A percentile compares a stretch with the other conserved stretches of the same genome.
These are phyloP conservation scores for Dentipellis sp. DNA, from an alignment of 768 basidiomycete genomes.

Conservation along the genomic window DNA sequence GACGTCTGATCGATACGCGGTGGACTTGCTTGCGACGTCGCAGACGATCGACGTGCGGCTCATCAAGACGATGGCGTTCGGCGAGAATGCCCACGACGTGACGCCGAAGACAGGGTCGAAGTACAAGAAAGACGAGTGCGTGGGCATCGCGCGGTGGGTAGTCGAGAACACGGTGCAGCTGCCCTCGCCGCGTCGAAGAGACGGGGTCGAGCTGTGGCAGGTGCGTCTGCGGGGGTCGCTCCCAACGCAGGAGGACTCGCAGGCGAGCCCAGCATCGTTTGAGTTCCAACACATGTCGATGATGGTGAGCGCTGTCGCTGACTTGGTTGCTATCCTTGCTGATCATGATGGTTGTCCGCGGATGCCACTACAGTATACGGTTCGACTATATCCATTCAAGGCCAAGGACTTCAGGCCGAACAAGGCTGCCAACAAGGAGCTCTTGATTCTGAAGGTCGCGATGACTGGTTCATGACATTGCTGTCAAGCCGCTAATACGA, in stretches of 20 bases:
- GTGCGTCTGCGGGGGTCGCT: slow-evolving; percentile 3
- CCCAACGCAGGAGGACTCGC: not conserved
- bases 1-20: not conserved
- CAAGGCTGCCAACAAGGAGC: not conserved
- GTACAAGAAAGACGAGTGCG: slow-evolving; percentile 1
- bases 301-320: slow-evolving; percentile 2
- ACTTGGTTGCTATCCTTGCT: not conserved
- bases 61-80: slow-evolving; percentile 6
- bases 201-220: slow-evolving; percentile 1
- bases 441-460: not conserved
- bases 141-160: slow-evolving; percentile 5
- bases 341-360: not conserved
- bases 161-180: not conserved
- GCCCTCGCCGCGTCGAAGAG: not conserved
- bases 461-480: not conserved
- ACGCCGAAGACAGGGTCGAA: not conserved
- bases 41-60: slow-evolving; percentile 6
- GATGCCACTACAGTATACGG: not conserved
- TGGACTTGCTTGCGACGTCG: slow-evolving; percentile 4
- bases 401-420: not conserved
- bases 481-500: not conserved
- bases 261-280: slow-evolving; percentile 2
- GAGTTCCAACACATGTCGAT: not conserved
- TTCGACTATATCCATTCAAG: not conserved
- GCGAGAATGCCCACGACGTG: not conserved